Evolutionary conservation across 1,139 yeast genomes (phyloP).

Genomic region (Protomyces macrosporus): DNA sequence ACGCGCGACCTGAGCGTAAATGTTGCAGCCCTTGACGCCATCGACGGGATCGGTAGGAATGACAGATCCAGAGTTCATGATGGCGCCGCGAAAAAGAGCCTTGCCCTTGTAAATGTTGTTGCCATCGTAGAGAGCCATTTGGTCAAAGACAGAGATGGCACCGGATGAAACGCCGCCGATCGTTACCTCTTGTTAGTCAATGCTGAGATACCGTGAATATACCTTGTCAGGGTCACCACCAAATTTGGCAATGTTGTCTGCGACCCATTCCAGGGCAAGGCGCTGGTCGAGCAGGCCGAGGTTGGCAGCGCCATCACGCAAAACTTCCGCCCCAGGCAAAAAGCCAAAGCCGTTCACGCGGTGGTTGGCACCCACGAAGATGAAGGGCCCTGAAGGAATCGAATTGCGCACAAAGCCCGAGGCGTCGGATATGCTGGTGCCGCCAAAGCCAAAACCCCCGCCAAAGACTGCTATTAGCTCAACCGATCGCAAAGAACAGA

Average conservation of each 20-base stretch:
- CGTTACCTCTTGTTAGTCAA: constrained; percentile 27
- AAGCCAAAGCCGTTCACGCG: constrained; percentile 41
- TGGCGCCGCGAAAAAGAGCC: background rate
- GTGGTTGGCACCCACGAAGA: constrained; percentile 36
- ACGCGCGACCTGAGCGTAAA: background rate
- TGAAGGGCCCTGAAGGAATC: constrained; percentile 30
- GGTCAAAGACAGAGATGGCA: background rate
- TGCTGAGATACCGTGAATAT: too few relatives aligned
- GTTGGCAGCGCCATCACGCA: constrained; percentile 33
- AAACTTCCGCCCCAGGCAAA: background rate
- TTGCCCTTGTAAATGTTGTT: constrained; percentile 1
- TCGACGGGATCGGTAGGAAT: background rate
- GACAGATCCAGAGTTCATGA: background rate
- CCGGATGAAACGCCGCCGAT: constrained; percentile 10
- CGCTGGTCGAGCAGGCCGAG: constrained; percentile 40
- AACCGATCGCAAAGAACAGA: constrained; percentile 31
- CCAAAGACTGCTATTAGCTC: constrained; percentile 35
- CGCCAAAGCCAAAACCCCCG: constrained; percentile 25
- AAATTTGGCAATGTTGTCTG: constrained; percentile 38
- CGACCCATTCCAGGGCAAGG: constrained; percentile 40
- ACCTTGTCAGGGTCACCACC: constrained; percentile 41
- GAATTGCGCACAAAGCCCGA: background rate
- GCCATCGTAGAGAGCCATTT: background rate
- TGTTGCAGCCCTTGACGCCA: background rate
- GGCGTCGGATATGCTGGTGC: constrained; percentile 13